phyloP scores from a whole-genome alignment of 2,329 filamentous ascomycete species.

The Cercospora sesami region DNA sequence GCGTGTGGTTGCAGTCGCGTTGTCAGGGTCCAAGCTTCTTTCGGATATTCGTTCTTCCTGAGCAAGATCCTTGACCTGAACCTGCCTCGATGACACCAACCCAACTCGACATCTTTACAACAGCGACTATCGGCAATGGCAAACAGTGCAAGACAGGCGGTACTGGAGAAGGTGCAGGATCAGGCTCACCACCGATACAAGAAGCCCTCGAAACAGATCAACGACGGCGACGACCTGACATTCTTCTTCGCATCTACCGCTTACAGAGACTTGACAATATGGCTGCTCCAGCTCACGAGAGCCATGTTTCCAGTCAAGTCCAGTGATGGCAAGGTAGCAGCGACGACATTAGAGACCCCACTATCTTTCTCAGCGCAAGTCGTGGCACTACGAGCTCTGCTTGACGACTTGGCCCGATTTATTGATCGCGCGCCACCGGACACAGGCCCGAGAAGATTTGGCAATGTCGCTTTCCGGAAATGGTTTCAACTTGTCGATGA shows the following conservation, averaged over 20 bases:
- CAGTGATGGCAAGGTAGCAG: slow-evolving; percentile 35
- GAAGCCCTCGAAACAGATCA: slow-evolving; percentile 74
- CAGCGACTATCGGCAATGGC: neutral
- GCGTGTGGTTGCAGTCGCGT: neutral
- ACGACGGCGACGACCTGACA: slow-evolving; percentile 78
- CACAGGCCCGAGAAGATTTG: slow-evolving; percentile 82
- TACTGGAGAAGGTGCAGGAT: slow-evolving; percentile 15
- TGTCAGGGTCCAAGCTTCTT: neutral
- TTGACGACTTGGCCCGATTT: slow-evolving; percentile 64
- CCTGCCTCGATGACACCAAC: neutral
- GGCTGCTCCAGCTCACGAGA: slow-evolving; percentile 85
- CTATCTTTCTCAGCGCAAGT: slow-evolving; percentile 53
- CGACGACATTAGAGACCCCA: slow-evolving; percentile 52
- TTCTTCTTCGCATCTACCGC: slow-evolving; percentile 78
- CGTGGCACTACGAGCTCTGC: slow-evolving; percentile 63
- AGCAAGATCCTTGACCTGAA: neutral
- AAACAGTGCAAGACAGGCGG: neutral
- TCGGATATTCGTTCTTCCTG: neutral
- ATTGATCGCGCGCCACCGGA: slow-evolving; percentile 81
- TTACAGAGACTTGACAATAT: slow-evolving; percentile 83
- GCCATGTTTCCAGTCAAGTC: slow-evolving; percentile 72
- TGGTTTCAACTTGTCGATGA: slow-evolving; percentile 74
- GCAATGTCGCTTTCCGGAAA: slow-evolving; percentile 83
- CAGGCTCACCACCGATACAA: slow-evolving; percentile 54
- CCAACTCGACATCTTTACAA: neutral